Evolutionary conservation across 2,329 filamentous ascomycete genomes (phyloP).

Genomic region (Colletotrichum godetiae): DNA sequence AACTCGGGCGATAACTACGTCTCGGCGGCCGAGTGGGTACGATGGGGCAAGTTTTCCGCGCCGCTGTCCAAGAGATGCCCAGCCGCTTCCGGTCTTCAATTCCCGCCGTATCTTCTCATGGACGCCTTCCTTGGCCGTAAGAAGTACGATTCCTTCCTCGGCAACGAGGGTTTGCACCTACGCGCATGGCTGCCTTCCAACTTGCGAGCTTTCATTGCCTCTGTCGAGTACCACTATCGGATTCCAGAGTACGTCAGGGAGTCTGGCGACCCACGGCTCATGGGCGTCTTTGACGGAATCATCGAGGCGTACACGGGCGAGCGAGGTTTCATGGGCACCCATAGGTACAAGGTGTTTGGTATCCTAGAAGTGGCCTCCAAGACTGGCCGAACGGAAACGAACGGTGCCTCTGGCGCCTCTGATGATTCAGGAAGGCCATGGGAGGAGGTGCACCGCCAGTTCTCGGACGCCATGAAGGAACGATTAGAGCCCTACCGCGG

Average conservation of each 20-base stretch:
- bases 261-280: conserved; percentile 60
- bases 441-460: conserved; percentile 62
- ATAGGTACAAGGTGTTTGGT: conserved; percentile 68
- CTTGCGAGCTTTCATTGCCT: conserved; percentile 64
- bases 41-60: conserved; percentile 62
- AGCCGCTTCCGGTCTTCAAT: conserved; percentile 62
- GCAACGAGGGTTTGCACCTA: conserved; percentile 62
- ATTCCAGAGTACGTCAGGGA: conserved; percentile 64
- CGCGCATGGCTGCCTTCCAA: conserved; percentile 66
- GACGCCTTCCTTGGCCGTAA: conserved; percentile 65
- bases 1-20: conserved; percentile 63
- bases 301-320: conserved; percentile 67
- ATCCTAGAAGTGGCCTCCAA: conserved; percentile 66
- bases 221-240: conserved; percentile 65
- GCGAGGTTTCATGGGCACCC: conserved; percentile 66
- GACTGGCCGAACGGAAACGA: conserved; percentile 63
- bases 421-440: conserved; percentile 56
- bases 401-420: conserved; percentile 59
- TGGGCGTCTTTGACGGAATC: conserved; percentile 65
- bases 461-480: conserved; percentile 66
- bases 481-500: conserved; percentile 62
- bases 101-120: conserved; percentile 65
- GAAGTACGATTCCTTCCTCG: conserved; percentile 63
- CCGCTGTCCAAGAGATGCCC: conserved; percentile 62
- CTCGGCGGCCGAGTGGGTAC: conserved; percentile 59